Conservation (phyloP, 352 stramenopile species). For the Phytopythium montanum region DNA sequence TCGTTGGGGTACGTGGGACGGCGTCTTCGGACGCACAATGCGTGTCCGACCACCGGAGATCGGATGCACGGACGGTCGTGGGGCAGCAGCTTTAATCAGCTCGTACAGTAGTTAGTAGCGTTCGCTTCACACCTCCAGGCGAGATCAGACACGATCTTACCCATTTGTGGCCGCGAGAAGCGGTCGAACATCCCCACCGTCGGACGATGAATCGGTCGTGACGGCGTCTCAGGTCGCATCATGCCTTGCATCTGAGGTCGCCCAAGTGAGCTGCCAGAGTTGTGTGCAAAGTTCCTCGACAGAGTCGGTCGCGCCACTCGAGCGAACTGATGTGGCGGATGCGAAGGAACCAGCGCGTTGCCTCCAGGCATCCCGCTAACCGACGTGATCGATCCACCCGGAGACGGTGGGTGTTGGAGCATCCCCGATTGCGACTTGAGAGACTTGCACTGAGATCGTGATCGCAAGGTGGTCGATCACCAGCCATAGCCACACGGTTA, state of each 20-base stretch:
- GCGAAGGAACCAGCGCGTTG: neutral
- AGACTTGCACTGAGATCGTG: conserved; percentile 50
- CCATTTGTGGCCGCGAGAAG: conserved; percentile 60
- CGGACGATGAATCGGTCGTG: conserved; percentile 39
- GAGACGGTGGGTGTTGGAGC: conserved; percentile 51
- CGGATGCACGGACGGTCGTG: conserved; percentile 33
- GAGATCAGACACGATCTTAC: conserved; percentile 10
- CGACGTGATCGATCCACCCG: conserved; percentile 42
- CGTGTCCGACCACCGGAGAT: conserved; percentile 39
- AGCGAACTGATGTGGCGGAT: conserved; percentile 30
- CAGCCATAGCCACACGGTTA: neutral
- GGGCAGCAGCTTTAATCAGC: conserved; percentile 12
- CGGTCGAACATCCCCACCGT: conserved; percentile 56
- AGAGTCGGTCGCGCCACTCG: conserved; percentile 11
- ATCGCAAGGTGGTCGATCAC: neutral
- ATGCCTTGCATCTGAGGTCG: conserved; percentile 18
- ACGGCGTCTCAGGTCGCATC: conserved; percentile 38
- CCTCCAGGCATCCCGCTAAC: conserved; percentile 19
- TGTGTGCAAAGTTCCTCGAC: conserved; percentile 5
- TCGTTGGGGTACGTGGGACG: conserved; percentile 58
- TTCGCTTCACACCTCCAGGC: neutral
- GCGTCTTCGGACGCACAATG: conserved; percentile 68
- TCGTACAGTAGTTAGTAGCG: neutral
- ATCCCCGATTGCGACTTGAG: conserved; percentile 48
- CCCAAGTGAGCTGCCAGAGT: conserved; percentile 14